phyloP scores from a whole-genome alignment of 2,329 filamentous ascomycete species.

The Nectriaceae sp. region DNA sequence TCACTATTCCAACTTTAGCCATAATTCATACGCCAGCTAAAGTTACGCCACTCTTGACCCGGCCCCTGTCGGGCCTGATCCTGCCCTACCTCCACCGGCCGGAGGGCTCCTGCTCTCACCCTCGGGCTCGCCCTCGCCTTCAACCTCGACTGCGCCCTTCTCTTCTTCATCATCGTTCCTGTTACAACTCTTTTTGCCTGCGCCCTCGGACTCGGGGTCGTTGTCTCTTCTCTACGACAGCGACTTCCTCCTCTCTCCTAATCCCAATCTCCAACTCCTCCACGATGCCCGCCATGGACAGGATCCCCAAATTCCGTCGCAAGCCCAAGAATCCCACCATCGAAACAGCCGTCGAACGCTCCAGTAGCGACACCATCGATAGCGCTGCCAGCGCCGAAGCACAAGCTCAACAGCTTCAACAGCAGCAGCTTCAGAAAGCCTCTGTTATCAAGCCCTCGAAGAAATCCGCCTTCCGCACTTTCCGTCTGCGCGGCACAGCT shows the following conservation, averaged over 20 bases:
- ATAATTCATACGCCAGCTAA: too few species aligned
- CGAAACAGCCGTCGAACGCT: slow-evolving; percentile 41
- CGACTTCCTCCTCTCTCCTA: not conserved
- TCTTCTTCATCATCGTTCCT: too few species aligned
- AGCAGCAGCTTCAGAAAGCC: slow-evolving; percentile 19
- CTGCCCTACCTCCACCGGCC: slow-evolving; percentile 24
- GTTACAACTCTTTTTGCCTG: slow-evolving; percentile 13
- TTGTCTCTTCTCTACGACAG: slow-evolving; percentile 14
- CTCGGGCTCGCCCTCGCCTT: slow-evolving; percentile 13
- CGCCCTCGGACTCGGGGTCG: slow-evolving; percentile 14
- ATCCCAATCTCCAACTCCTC: not conserved
- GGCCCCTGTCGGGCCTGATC: slow-evolving; percentile 21
- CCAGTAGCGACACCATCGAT: slow-evolving; percentile 30
- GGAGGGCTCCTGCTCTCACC: slow-evolving; percentile 15
- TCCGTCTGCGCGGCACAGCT: slow-evolving; percentile 46
- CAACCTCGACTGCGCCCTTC: slow-evolving; percentile 7
- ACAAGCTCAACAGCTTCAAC: slow-evolving; percentile 22
- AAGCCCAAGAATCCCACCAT: slow-evolving; percentile 47
- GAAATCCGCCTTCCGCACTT: slow-evolving; percentile 45
- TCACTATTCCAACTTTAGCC: too few species aligned
- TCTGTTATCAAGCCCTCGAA: slow-evolving; percentile 27
- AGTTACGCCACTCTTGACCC: slow-evolving; percentile 21
- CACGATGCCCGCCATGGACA: slow-evolving; percentile 38
- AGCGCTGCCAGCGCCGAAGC: slow-evolving; percentile 29
- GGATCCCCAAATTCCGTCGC: slow-evolving; percentile 44